phyloP scores from a whole-genome alignment of 345 rosid genomes.

The Gossypium arboreum region DNA sequence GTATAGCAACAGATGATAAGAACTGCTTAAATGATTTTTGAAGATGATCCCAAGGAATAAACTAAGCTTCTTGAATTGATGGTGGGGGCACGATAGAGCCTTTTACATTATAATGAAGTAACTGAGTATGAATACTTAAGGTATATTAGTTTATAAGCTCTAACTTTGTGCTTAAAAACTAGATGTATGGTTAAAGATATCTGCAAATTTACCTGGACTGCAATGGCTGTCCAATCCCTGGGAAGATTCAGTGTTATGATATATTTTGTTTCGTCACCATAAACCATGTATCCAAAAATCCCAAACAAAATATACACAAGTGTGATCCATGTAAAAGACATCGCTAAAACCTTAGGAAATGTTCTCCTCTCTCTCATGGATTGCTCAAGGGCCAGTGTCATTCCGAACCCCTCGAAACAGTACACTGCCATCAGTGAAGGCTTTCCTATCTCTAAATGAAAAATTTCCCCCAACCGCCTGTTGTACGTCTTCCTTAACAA shows the following conservation, averaged over 20 bases:
- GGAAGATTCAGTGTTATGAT: constrained; percentile 84
- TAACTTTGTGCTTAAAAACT: not conserved
- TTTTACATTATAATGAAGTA: not conserved
- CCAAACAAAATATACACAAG: constrained; percentile 65
- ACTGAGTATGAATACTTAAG: not conserved
- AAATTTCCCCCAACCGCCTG: constrained; percentile 56
- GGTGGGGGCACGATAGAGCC: not conserved
- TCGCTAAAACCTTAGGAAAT: constrained; percentile 58
- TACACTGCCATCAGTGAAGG: constrained; percentile 65
- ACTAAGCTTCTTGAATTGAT: constrained; percentile 2
- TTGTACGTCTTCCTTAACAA: constrained; percentile 62
- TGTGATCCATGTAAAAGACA: constrained; percentile 60
- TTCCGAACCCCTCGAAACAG: constrained; percentile 91
- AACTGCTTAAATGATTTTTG: not conserved
- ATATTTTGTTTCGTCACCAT: constrained; percentile 74
- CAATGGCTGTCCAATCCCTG: constrained; percentile 60
- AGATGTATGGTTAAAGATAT: not conserved
- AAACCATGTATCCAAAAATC: constrained; percentile 84
- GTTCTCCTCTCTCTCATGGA: constrained; percentile 70
- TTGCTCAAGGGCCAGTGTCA: constrained; percentile 78
- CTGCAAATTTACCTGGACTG: constrained; percentile 56
- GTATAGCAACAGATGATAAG: not conserved
- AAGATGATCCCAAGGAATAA: not conserved
- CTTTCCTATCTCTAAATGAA: constrained; percentile 65
- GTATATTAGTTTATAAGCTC: not conserved